phyloP scores from a whole-genome alignment of 345 rosid genomes.

The Populus pruinosa region DNA sequence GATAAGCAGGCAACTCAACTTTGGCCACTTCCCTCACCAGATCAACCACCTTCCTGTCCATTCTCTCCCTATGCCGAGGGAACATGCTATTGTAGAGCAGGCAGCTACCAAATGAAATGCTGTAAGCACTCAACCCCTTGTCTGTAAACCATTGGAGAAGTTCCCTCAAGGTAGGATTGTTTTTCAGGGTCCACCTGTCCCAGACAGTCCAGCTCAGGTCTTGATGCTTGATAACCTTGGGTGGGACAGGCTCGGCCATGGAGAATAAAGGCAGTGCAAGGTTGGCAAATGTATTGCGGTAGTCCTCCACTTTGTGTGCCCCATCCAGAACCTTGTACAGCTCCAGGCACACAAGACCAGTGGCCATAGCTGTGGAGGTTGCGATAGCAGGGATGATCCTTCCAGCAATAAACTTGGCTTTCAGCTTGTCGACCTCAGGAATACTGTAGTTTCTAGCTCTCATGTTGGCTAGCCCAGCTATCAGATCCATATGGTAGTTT shows the following conservation, averaged over 20 bases:
- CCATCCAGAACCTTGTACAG: constrained; percentile 86
- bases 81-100: constrained; percentile 90
- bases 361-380: constrained; percentile 95
- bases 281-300: constrained; percentile 92
- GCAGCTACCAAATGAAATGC: constrained; percentile 88
- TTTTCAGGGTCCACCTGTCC: constrained; percentile 80
- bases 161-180: constrained; percentile 69
- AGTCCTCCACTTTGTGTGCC: constrained; percentile 77
- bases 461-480: constrained; percentile 97
- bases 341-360: constrained; percentile 91
- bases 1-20: constrained; percentile 62
- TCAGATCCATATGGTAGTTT: constrained; percentile 97
- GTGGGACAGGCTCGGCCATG: constrained; percentile 95
- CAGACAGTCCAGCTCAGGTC: constrained; percentile 96
- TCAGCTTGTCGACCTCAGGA: constrained; percentile 94
- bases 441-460: constrained; percentile 97
- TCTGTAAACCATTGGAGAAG: constrained; percentile 76
- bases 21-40: constrained; percentile 84
- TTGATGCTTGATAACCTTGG: constrained; percentile 74
- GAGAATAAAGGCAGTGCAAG: constrained; percentile 91
- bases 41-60: constrained; percentile 74
- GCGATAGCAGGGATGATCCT: constrained; percentile 98
- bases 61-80: constrained; percentile 71
- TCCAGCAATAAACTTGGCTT: constrained; percentile 97
- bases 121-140: constrained; percentile 77